These are phyloP conservation scores for Aulographum hederae DNA, from an alignment of 2,329 filamentous ascomycete genomes.

Conservation along the genomic window DNA sequence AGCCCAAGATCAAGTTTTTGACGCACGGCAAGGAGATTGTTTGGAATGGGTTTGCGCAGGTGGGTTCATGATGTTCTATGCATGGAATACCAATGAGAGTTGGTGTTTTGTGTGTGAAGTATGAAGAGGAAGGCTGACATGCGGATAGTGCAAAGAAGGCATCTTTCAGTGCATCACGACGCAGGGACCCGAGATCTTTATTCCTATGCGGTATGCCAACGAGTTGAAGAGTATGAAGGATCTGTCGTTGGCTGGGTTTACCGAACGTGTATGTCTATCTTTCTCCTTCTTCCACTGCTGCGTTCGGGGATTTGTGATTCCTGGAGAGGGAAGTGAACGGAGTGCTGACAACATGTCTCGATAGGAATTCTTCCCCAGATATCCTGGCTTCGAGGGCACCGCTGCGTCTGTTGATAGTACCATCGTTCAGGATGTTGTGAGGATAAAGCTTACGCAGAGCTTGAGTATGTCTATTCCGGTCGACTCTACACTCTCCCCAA, in stretches of 20 bases:
- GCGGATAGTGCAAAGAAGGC: not conserved
- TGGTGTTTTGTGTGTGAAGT: too few species aligned
- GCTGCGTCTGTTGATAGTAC: not conserved
- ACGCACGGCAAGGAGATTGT: too few species aligned
- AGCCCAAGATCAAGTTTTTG: too few species aligned
- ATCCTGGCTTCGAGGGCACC: conserved; percentile 2
- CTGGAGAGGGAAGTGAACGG: not conserved
- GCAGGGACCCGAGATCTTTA: conserved; percentile 2
- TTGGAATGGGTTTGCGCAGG: too few species aligned
- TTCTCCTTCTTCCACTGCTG: too few species aligned
- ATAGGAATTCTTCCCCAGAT: conserved; percentile 2
- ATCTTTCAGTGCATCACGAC: conserved; percentile 2
- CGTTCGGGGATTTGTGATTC: too few species aligned
- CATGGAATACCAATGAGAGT: too few species aligned
- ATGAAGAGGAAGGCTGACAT: too few species aligned
- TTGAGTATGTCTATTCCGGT: not conserved
- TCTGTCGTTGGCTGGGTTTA: conserved; percentile 1
- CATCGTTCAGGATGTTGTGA: conserved; percentile 2
- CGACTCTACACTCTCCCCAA: not conserved
- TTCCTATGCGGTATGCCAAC: conserved; percentile 1
- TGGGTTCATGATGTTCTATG: too few species aligned
- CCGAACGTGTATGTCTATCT: too few species aligned
- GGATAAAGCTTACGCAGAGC: conserved; percentile 1
- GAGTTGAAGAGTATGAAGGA: conserved; percentile 2
- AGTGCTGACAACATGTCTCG: not conserved